Base-by-base conservation (phyloP, 306 rosid species). In the Prunus davidiana region DNA sequence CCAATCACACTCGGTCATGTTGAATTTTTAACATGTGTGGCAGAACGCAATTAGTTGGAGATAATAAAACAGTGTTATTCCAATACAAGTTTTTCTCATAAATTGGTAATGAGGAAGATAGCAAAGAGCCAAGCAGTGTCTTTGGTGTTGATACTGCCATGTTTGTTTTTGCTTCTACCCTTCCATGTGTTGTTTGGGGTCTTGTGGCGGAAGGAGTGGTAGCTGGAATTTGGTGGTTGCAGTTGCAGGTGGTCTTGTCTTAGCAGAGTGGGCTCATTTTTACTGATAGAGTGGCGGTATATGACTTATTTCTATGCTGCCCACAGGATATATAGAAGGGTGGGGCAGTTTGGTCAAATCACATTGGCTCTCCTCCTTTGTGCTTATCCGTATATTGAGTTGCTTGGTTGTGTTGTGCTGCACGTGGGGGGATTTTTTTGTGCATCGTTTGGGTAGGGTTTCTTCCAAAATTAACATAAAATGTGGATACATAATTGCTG, bases 361-460 rank as follows among this genome's bases (percentile, higher is more conserved):
- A 32, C 11, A 20, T 49, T 8, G 63, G 76, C 32, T 14, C 25
- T 12, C 20, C 1, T 8, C 2, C 32, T 15, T 67, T 55, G 2
- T 67, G 61, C 76, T 67, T 72, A 79, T 71, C 82, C 79, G 52
- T 0, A n/a, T 28, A 4, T 2, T 30, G 13, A 9, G 76, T 79
- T 25, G 71, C 7, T 8, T 0, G 67, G 77, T 60, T 14, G 73
- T 45, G 34, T 66, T 66, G 76, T 32, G 34, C 61, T 71, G 52
- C 81, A 76, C 79, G 77, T 67, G 79, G 73, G 30, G n/a, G 50
- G 52, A 18, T n/a, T 54, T 7, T 6, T 38, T 7, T 6, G 9
- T 18, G 25, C 32, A 78, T 38, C 20, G 52, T 32, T 8, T 18
- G 16, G 0, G 16, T n/a, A 45, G 12, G 54, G 66, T 54, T 50